phyloP scores from a whole-genome alignment of 2,329 filamentous ascomycete species.

The Achaetomium macrosporum region DNA sequence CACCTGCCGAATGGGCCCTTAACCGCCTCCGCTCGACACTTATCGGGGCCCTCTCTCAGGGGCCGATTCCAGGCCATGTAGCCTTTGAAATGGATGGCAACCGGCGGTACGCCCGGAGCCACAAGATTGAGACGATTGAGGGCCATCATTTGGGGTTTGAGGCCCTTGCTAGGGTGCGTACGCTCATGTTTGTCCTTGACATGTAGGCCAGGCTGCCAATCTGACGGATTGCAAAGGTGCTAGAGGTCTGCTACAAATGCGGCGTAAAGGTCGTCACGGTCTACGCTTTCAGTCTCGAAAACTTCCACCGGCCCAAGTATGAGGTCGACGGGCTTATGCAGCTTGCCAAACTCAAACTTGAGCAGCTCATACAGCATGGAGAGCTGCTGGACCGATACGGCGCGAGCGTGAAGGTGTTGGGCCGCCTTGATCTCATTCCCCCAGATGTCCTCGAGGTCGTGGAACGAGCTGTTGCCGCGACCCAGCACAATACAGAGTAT shows the following conservation, averaged over 20 bases:
- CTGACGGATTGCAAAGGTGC: slow-evolving; percentile 50
- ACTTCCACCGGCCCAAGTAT: slow-evolving; percentile 94
- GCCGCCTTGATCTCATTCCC: slow-evolving; percentile 76
- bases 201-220: not conserved
- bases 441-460: slow-evolving; percentile 85
- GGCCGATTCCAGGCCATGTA: slow-evolving; percentile 87
- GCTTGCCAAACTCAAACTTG: slow-evolving; percentile 91
- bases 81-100: slow-evolving; percentile 99
- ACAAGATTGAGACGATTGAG: slow-evolving; percentile 93
- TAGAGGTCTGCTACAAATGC: slow-evolving; percentile 97
- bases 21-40: slow-evolving; percentile 73
- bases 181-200: not conserved
- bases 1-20: slow-evolving; percentile 86
- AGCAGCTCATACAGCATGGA: slow-evolving; percentile 86
- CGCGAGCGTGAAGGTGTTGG: slow-evolving; percentile 77
- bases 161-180: slow-evolving; percentile 73
- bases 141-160: slow-evolving; percentile 96
- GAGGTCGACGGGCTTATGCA: slow-evolving; percentile 97
- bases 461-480: slow-evolving; percentile 79
- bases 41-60: slow-evolving; percentile 83
- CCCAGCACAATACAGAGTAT: slow-evolving; percentile 76
- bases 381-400: slow-evolving; percentile 91
- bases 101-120: slow-evolving; percentile 79
- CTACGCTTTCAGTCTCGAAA: slow-evolving; percentile 98
- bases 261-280: slow-evolving; percentile 96